Conservation (phyloP, 805 yeast genomes). For the Candida khao-thaluensis region DNA sequence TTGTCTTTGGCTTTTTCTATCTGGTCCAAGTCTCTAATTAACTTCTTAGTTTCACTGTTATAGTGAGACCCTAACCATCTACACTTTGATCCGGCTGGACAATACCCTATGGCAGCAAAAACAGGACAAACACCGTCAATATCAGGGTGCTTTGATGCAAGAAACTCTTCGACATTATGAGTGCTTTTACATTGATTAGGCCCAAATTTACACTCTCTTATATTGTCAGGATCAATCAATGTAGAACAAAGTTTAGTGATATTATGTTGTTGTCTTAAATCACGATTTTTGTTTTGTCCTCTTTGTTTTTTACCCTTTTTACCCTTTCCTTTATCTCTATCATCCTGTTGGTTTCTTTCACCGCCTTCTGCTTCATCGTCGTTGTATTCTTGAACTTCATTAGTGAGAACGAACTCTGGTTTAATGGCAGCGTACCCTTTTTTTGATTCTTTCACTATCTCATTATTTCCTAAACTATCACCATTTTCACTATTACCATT, state of each 20-base stretch:
- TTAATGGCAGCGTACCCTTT: conserved; percentile 77
- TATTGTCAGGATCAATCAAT: conserved; percentile 53
- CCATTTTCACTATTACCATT: conserved; percentile 12
- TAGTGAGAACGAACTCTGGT: conserved; percentile 60
- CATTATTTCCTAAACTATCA: too few species aligned
- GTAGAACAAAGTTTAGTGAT: conserved; percentile 63
- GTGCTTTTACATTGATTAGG: conserved; percentile 69
- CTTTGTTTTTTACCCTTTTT: conserved; percentile 48
- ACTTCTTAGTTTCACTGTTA: conserved; percentile 42
- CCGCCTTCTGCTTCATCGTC: conserved; percentile 49
- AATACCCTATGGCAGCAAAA: conserved; percentile 73
- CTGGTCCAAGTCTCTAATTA: conserved; percentile 45
- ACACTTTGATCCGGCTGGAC: conserved; percentile 92
- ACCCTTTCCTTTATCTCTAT: conserved; percentile 6
- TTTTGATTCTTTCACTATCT: conserved; percentile 19
- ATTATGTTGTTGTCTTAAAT: conserved; percentile 67
- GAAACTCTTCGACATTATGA: conserved; percentile 70
- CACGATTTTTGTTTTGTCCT: conserved; percentile 85
- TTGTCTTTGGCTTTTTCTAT: conserved; percentile 35
- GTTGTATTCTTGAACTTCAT: conserved; percentile 32
- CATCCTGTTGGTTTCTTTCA: conserved; percentile 34
- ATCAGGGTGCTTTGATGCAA: conserved; percentile 67
- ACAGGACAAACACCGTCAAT: conserved; percentile 83
- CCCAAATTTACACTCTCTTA: conserved; percentile 58
- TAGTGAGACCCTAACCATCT: conserved; percentile 82